Base-by-base conservation (phyloP, 1,284 basidiomycete species). In the Sporisorium scitamineum region DNA sequence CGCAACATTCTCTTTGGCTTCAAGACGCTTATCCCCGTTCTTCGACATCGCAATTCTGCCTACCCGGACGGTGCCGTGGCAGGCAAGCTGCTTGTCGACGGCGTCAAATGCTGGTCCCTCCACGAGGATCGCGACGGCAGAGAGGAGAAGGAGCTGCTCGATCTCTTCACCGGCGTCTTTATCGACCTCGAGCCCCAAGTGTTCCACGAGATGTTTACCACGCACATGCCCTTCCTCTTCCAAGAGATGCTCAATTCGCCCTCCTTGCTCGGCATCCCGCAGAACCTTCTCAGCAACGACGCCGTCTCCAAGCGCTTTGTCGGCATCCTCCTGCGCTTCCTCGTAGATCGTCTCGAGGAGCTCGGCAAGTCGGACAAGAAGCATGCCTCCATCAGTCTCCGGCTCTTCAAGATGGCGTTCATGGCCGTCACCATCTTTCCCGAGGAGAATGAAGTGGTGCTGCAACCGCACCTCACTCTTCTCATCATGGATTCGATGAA, bases 401-500 rank as follows among this genome's bases (percentile, higher is more conserved):
- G 94, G 56, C 88, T 98, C 66, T 99, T 95, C 90, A 99, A 98
- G 88, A 93, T 97, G 90, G 92, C 94, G 9, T 99, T 99, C 87
- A 89, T 90, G 76, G 94, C 96, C 3, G 94, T 99, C 71, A 91
- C 92, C 39, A 86, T 90, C 64, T 92, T 91, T 85, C 92, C 95
- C 34, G 87, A 87, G 31, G 87, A 89, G 39, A 99, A 98, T 86
- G 97, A 99, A 87, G 90, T 92, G 18, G 94, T 98, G 61, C 88
- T 99, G 10, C 94, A 95, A 20, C 91, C 93, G 0, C 94, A 99
- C 86, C 89, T 99, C 41, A 92, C 93, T 48, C 95, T 95, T 84
- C 87, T 99, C 56, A 93, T 99, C 82, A 97, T 98, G 93, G 93
- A 95, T 80, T 97, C 94, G 70, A 97, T 99, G 86, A 93, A 94